These are phyloP conservation scores for Papiliotrema flavescens DNA, from an alignment of 1,284 basidiomycete species.

Conservation along the genomic window DNA sequence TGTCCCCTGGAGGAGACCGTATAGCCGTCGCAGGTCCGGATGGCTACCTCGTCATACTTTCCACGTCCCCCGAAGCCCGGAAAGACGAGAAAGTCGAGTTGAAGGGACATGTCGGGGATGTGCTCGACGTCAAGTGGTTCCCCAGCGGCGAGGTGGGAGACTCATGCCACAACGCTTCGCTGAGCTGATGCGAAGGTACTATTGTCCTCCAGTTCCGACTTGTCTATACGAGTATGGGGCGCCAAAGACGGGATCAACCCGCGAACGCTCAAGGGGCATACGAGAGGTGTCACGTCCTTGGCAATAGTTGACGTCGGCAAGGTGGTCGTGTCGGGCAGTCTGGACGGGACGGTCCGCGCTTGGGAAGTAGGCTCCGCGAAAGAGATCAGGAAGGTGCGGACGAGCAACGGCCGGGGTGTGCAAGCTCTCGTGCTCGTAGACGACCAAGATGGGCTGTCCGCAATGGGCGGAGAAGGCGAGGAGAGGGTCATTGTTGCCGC, in stretches of 20 bases:
- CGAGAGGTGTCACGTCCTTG: conserved; percentile 55
- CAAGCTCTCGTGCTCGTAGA: background rate
- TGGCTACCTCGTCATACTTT: conserved; percentile 43
- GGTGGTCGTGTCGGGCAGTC: conserved; percentile 58
- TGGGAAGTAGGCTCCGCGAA: conserved; percentile 67
- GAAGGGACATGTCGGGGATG: conserved; percentile 51
- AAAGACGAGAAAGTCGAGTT: conserved; percentile 25
- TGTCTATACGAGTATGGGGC: conserved; percentile 48
- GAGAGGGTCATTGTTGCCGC: conserved; percentile 52
- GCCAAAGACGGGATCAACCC: conserved; percentile 48
- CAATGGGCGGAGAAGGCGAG: conserved; percentile 34
- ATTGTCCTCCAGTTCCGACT: conserved; percentile 48
- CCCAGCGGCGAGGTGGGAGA: conserved; percentile 35
- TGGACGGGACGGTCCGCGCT: conserved; percentile 66
- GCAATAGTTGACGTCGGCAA: conserved; percentile 63
- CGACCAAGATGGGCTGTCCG: conserved; percentile 1
- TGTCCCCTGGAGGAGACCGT: conserved; percentile 32
- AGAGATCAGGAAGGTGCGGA: conserved; percentile 51
- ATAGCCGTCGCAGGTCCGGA: conserved; percentile 47
- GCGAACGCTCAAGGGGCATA: conserved; percentile 65
- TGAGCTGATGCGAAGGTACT: conserved; percentile 35
- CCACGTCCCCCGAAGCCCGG: conserved; percentile 13
- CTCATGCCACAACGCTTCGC: conserved; percentile 11
- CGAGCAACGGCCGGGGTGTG: conserved; percentile 1
- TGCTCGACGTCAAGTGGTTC: conserved; percentile 46